A percentile compares a stretch with the other conserved stretches of the same genome.
These are phyloP conservation scores for Neoboletus magnificus DNA, from an alignment of 768 basidiomycete genomes.

Conservation along the genomic window DNA sequence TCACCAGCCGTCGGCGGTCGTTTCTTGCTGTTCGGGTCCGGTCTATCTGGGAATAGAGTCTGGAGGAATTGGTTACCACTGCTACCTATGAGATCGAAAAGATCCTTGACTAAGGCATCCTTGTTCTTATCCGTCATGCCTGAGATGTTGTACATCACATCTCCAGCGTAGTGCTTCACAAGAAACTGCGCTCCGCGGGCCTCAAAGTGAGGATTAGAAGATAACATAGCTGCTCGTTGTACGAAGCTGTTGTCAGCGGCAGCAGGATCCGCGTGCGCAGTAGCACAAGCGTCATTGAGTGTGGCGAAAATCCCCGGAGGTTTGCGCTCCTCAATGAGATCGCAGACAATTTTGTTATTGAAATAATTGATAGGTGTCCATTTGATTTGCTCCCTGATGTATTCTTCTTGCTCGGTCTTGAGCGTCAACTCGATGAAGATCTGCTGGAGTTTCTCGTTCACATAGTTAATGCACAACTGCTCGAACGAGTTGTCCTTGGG, in stretches of 20 bases:
- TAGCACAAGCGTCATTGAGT: conserved; percentile 97
- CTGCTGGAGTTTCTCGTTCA: conserved; percentile 99
- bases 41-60: conserved; percentile 85
- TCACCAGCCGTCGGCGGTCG: conserved; percentile 97
- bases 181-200: conserved; percentile 91
- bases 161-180: conserved; percentile 96
- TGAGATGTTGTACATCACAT: conserved; percentile 94
- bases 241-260: conserved; percentile 97
- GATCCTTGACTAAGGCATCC: conserved; percentile 91
- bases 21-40: conserved; percentile 97
- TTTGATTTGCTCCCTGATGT: conserved; percentile 96
- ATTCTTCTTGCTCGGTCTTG: conserved; percentile 99
- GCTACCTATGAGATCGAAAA: conserved; percentile 81
- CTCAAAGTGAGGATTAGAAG: conserved; percentile 92
- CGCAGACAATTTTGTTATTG: conserved; percentile 98
- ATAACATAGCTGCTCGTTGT: conserved; percentile 78
- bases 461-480: conserved; percentile 99
- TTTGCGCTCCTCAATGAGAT: conserved; percentile 93
- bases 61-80: conserved; percentile 87
- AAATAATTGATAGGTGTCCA: conserved; percentile 99
- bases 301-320: conserved; percentile 98
- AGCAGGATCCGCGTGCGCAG: conserved; percentile 93
- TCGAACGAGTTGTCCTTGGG: conserved; percentile 92
- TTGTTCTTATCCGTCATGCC: conserved; percentile 99
- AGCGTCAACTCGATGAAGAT: conserved; percentile 99